phyloP scores from a whole-genome alignment of 371 early-diverging fungal genomes.

The Actinomucor elegans region DNA sequence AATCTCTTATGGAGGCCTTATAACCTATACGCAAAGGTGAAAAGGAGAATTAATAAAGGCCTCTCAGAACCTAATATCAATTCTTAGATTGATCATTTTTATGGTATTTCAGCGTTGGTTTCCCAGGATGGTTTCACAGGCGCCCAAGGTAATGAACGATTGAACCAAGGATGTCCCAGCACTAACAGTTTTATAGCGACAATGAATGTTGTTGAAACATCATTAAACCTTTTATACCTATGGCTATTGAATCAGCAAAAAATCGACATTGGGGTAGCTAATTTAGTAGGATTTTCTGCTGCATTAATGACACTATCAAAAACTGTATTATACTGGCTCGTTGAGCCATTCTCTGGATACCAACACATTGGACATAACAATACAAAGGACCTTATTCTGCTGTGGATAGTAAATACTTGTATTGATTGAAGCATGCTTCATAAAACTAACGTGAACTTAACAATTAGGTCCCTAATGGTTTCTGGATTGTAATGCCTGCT shows the following conservation, averaged over 20 bases:
- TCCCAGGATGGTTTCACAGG: slow-evolving; percentile 39
- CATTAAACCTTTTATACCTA: slow-evolving; percentile 29
- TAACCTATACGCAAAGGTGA: slow-evolving; percentile 36
- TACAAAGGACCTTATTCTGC: slow-evolving; percentile 7
- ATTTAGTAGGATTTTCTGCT: slow-evolving; percentile 33
- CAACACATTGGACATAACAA: slow-evolving; percentile 36
- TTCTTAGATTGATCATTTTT: slow-evolving; percentile 37
- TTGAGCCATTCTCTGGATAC: slow-evolving; percentile 34
- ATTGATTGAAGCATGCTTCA: not conserved
- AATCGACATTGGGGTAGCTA: slow-evolving; percentile 19
- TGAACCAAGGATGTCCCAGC: not conserved
- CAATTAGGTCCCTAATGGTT: slow-evolving; percentile 38
- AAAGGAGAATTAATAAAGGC: slow-evolving; percentile 2
- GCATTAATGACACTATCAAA: slow-evolving; percentile 34
- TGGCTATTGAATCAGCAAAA: slow-evolving; percentile 9
- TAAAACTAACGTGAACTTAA: not conserved
- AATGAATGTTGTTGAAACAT: slow-evolving; percentile 36
- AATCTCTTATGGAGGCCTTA: slow-evolving; percentile 41
- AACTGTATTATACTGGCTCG: slow-evolving; percentile 36
- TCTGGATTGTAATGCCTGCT: slow-evolving; percentile 36
- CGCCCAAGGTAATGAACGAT: slow-evolving; percentile 35
- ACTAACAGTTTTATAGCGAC: slow-evolving; percentile 11
- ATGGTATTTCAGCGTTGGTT: slow-evolving; percentile 30
- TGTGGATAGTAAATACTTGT: slow-evolving; percentile 34
- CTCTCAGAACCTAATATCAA: not conserved